Evolutionary conservation across 768 basidiomycete genomes (phyloP).

Genomic region (Leccinum longicurvipes): DNA sequence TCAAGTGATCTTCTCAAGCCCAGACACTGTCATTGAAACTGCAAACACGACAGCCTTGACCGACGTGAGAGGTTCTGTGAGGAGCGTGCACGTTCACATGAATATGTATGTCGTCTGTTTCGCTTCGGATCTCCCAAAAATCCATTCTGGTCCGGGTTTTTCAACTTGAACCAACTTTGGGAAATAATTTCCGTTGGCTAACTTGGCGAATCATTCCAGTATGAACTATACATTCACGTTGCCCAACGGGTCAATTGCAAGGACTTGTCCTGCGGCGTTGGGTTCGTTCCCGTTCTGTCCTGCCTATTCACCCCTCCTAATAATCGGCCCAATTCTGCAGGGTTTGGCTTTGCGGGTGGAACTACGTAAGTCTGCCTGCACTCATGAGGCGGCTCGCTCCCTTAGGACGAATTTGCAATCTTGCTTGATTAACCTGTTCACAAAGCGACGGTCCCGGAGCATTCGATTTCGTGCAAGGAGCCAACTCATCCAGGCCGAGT

Average conservation of each 20-base stretch:
- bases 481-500: constrained; percentile 58
- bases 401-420: background rate
- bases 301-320: background rate
- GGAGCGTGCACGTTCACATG: constrained; percentile 67
- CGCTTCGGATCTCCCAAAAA: background rate
- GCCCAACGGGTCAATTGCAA: constrained; percentile 61
- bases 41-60: constrained; percentile 30
- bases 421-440: background rate
- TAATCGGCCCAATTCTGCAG: constrained; percentile 31
- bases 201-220: constrained; percentile 35
- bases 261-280: constrained; percentile 77
- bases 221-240: constrained; percentile 60
- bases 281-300: constrained; percentile 40
- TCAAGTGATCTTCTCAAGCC: constrained; percentile 12
- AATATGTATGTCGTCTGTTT: constrained; percentile 52
- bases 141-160: background rate
- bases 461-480: constrained; percentile 75
- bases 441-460: constrained; percentile 67
- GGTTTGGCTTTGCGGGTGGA: constrained; percentile 75
- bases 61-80: constrained; percentile 56
- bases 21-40: constrained; percentile 18
- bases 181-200: background rate
- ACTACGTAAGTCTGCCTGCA: constrained; percentile 57
- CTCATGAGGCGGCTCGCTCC: background rate
- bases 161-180: background rate